phyloP scores from a whole-genome alignment of 2,329 filamentous ascomycete genomes.

The Fusarium marasasianum region DNA sequence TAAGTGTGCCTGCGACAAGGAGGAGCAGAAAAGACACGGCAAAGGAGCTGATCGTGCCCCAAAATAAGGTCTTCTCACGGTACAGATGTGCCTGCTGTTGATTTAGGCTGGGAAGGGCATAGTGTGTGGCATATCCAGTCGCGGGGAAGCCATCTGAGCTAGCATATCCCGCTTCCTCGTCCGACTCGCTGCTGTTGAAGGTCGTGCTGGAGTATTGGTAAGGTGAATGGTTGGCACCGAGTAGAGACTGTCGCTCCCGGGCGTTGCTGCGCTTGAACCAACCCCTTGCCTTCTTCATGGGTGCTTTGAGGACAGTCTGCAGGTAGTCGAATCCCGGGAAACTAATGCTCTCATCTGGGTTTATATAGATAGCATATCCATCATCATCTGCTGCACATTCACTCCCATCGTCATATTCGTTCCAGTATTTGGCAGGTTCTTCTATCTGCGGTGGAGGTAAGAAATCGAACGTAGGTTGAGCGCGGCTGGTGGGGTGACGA shows the following conservation, averaged over 20 bases:
- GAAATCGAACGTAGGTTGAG: slow-evolving; percentile 44
- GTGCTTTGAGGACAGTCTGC: slow-evolving; percentile 59
- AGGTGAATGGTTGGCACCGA: slow-evolving; percentile 39
- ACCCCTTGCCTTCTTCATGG: slow-evolving; percentile 60
- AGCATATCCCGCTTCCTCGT: slow-evolving; percentile 60
- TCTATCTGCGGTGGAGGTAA: slow-evolving; percentile 44
- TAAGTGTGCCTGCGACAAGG: slow-evolving; percentile 70
- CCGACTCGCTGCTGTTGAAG: slow-evolving; percentile 51
- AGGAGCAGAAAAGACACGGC: slow-evolving; percentile 70
- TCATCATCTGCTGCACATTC: slow-evolving; percentile 66
- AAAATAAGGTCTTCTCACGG: slow-evolving; percentile 65
- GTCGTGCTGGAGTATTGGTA: slow-evolving; percentile 45
- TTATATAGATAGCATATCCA: slow-evolving; percentile 77
- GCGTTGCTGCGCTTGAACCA: slow-evolving; percentile 56
- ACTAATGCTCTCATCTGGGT: slow-evolving; percentile 69
- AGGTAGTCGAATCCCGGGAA: slow-evolving; percentile 73
- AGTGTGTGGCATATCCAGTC: slow-evolving; percentile 63
- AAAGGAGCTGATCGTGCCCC: slow-evolving; percentile 64
- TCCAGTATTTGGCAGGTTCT: slow-evolving; percentile 72
- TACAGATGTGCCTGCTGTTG: slow-evolving; percentile 61
- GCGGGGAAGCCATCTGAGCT: slow-evolving; percentile 62
- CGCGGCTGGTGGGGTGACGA: slow-evolving; percentile 35
- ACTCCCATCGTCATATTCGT: slow-evolving; percentile 86
- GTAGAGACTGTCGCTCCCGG: slow-evolving; percentile 44
- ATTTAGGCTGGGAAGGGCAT: slow-evolving; percentile 61